Base-by-base conservation (phyloP, 305 asterid genomes). In the Fraxinus albicans region DNA sequence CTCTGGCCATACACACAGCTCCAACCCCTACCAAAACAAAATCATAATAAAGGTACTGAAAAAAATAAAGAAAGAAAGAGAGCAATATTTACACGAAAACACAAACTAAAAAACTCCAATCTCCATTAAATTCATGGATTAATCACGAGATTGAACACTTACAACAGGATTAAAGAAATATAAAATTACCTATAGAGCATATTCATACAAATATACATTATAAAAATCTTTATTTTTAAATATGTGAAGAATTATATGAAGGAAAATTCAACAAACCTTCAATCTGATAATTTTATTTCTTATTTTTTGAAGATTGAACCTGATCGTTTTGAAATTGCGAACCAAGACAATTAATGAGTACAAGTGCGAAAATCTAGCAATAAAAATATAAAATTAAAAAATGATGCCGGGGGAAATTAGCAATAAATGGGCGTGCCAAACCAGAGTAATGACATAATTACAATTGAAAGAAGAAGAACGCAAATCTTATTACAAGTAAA, bases 1-100 rank as follows among this genome's bases (percentile, higher is more conserved):
- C 79, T 94, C 98, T 10, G 98, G 98, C 99, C 99, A 96, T 36
- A 89, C 93, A 82, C 98, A 92, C 42, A 92, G 88, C 91, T 92
- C 90, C 81, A 91, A 89, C 82, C 94, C 97, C 90, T 91, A 81
- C 95, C 89, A 88, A 83, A 44, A 85, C 12, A 83, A 55, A 19
- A 82, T 72, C 31, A 31, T 81, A 31, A 77, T 15, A 33, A 79
- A 42, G 6, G 44, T 1, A 44, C 55, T 44, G 5, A 44, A 3
- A 9, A 40, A 40, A 40, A 40, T 8, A 40, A 40, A 38, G n/a
- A 42, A 17, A 81, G 19, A 29, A 15, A 42, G 12, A 75, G 21
- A 12, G 2, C 29, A 36, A 67, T 7, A 47, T 58, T 29, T 17
- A 73, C 9, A 60, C 55, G 60, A 27, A 6, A 77, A 72, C 42